Percentiles rank a stretch among this genome's conserved stretches.
Evolutionary conservation across 148 eudicot genomes (phyloP).

Genomic region (Amaranthus palmeri): DNA sequence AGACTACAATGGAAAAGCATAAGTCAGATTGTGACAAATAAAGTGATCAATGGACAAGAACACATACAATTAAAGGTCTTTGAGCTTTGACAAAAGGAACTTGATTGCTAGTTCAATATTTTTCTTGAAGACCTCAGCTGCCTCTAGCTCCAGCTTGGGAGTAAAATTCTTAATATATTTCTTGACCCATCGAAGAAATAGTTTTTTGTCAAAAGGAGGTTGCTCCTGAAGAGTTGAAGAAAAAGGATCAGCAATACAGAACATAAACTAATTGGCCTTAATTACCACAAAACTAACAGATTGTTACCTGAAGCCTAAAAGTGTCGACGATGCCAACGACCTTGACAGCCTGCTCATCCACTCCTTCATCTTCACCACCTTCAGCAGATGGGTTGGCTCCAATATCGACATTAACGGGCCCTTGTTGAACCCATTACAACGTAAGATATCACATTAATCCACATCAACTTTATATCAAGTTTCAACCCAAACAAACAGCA

Average conservation of each 20-base stretch:
- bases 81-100: slow-evolving; percentile 42
- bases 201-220: slow-evolving; percentile 49
- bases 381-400: slow-evolving; percentile 97
- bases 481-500: too few species aligned
- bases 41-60: neutral
- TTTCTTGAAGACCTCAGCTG: slow-evolving; percentile 35
- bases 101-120: slow-evolving; percentile 37
- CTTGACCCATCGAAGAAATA: slow-evolving; percentile 40
- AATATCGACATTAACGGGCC: slow-evolving; percentile 67
- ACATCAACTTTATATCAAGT: too few species aligned
- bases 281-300: neutral
- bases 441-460: neutral
- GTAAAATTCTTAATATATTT: slow-evolving; percentile 44
- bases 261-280: neutral
- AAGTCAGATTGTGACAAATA: neutral
- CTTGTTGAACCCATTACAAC: slow-evolving; percentile 78
- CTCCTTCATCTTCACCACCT: slow-evolving; percentile 62
- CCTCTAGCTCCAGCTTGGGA: slow-evolving; percentile 31
- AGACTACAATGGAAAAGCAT: too few species aligned
- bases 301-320: slow-evolving; percentile 40
- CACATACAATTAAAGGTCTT: slow-evolving; percentile 54
- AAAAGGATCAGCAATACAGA: neutral
- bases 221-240: slow-evolving; percentile 37
- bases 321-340: slow-evolving; percentile 54
- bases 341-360: slow-evolving; percentile 45